phyloP scores from a whole-genome alignment of 2,329 filamentous ascomycete genomes.

The Colletotrichum echinochloae region DNA sequence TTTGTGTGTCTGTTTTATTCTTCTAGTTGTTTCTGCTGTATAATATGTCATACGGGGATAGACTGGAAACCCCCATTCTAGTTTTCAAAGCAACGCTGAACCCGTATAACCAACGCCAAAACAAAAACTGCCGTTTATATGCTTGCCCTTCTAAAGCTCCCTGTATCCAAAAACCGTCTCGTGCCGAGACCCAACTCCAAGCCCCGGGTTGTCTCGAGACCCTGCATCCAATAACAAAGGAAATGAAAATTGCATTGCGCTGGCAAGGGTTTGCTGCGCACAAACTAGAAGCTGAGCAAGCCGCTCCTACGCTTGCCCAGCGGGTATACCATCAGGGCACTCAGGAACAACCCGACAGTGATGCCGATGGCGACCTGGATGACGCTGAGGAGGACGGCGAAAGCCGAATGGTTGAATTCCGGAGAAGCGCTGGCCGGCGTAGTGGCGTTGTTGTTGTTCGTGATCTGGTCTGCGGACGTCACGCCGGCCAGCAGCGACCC shows the following conservation, averaged over 20 bases:
- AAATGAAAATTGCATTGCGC: background rate
- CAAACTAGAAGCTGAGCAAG: slow-evolving; percentile 56
- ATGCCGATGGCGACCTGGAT: slow-evolving; percentile 73
- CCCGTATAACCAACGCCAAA: slow-evolving; percentile 1
- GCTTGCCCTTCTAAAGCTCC: slow-evolving; percentile 13
- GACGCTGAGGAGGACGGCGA: slow-evolving; percentile 68
- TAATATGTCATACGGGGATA: background rate
- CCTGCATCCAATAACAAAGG: background rate
- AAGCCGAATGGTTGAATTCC: slow-evolving; percentile 57
- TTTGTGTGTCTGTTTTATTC: background rate
- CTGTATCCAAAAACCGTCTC: background rate
- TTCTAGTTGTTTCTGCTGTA: slow-evolving; percentile 2
- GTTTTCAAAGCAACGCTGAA: slow-evolving; percentile 7
- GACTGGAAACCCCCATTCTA: background rate
- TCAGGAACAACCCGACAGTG: slow-evolving; percentile 70
- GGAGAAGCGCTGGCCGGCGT: slow-evolving; percentile 44
- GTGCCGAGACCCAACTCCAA: slow-evolving; percentile 11
- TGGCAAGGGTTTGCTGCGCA: background rate
- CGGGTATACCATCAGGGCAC: slow-evolving; percentile 66
- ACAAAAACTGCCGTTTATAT: slow-evolving; percentile 4
- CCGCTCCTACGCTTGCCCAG: slow-evolving; percentile 69
- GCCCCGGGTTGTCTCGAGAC: background rate
- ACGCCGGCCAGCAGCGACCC: slow-evolving; percentile 71
- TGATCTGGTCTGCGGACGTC: slow-evolving; percentile 66
- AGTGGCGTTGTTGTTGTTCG: slow-evolving; percentile 56